These are phyloP conservation scores for Monosporozyma siamensis DNA, from an alignment of 805 yeast genomes.

Conservation along the genomic window DNA sequence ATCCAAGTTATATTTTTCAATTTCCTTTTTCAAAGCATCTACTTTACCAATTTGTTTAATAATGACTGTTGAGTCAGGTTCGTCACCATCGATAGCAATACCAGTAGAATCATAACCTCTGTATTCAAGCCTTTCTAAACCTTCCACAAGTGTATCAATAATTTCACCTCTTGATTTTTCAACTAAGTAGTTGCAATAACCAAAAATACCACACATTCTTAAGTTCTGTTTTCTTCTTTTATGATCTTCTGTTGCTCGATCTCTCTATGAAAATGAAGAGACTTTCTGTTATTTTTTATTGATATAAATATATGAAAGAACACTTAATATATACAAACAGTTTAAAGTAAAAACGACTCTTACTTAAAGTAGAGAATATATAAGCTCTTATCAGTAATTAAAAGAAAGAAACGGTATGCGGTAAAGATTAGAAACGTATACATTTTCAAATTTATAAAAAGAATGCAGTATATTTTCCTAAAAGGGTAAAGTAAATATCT, in stretches of 20 bases:
- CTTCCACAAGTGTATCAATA: conserved; percentile 79
- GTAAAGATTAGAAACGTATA: not conserved
- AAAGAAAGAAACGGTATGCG: not conserved
- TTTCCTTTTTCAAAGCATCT: conserved; percentile 60
- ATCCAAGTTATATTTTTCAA: conserved; percentile 43
- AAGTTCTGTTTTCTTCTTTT: too few species aligned
- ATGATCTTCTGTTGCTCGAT: too few species aligned
- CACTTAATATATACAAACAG: too few species aligned
- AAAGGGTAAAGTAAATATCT: not conserved
- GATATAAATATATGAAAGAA: too few species aligned
- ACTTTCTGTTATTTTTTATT: too few species aligned
- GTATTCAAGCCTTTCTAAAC: conserved; percentile 81
- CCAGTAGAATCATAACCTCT: conserved; percentile 99
- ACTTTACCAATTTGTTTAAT: conserved; percentile 91
- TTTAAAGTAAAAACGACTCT: too few species aligned
- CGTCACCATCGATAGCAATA: conserved; percentile 75
- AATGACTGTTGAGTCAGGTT: conserved; percentile 61
- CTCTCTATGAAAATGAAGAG: too few species aligned
- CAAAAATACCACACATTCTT: conserved; percentile 96
- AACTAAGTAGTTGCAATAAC: conserved; percentile 91
- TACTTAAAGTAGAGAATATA: too few species aligned
- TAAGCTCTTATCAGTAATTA: too few species aligned
- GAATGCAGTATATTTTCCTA: not conserved
- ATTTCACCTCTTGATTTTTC: conserved; percentile 90
- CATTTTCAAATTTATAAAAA: not conserved